These are phyloP conservation scores for Chrysoporthe deuterocubensis DNA, from an alignment of 2,329 filamentous ascomycete genomes.

Conservation along the genomic window DNA sequence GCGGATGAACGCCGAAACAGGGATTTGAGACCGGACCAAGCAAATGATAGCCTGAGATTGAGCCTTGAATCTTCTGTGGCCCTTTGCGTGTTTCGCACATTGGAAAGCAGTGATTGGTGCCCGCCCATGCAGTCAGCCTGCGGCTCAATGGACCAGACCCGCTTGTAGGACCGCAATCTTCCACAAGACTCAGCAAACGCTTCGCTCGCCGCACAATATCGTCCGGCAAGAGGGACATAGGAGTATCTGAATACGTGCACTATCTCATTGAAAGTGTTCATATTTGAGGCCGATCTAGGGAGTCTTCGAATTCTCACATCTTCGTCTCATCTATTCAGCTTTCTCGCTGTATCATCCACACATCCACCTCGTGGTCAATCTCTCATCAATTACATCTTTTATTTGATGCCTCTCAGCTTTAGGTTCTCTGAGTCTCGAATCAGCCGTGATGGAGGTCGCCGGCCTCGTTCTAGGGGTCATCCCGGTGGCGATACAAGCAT, in stretches of 20 bases:
- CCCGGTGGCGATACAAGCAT: slow-evolving; percentile 18
- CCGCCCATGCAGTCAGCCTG: slow-evolving; percentile 15
- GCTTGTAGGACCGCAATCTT: neutral
- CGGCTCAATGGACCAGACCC: slow-evolving; percentile 3
- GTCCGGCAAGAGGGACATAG: neutral
- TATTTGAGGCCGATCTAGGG: neutral
- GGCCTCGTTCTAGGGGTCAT: slow-evolving; percentile 25
- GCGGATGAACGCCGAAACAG: neutral
- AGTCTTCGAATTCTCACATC: neutral
- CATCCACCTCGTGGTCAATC: neutral
- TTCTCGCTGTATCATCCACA: neutral
- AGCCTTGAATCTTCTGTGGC: neutral
- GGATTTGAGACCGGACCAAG: neutral
- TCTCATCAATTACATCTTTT: neutral
- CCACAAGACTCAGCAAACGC: neutral
- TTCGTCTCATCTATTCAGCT: neutral
- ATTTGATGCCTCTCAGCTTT: neutral
- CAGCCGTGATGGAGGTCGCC: slow-evolving; percentile 17
- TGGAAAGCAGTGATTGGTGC: slow-evolving; percentile 10
- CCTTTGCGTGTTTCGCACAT: neutral
- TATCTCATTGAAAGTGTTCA: neutral
- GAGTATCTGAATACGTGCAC: neutral
- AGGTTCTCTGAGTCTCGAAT: neutral
- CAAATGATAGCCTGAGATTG: neutral
- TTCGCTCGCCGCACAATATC: neutral